phyloP scores from a whole-genome alignment of 202 grass and related monocot species.

The Cymbopogon flexuosus region DNA sequence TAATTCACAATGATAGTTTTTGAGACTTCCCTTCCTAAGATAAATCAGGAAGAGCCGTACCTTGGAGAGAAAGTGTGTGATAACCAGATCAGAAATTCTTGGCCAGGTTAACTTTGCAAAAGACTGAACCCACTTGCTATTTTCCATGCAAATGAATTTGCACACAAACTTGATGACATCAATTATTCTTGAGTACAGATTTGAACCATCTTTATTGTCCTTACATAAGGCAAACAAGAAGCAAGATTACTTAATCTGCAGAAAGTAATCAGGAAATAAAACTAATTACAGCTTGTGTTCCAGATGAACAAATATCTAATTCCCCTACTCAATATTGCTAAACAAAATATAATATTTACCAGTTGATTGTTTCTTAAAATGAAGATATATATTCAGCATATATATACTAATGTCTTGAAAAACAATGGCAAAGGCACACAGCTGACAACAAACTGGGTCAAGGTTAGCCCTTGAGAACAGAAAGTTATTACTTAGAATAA shows the following conservation, averaged over 20 bases:
- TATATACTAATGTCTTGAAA: constrained; percentile 7
- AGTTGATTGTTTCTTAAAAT: background rate
- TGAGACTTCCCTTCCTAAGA: constrained; percentile 13
- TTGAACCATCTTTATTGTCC: constrained; percentile 62
- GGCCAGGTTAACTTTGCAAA: constrained; percentile 88
- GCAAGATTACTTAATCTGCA: constrained; percentile 14
- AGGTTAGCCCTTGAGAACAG: background rate
- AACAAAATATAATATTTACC: constrained; percentile 9
- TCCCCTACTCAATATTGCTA: constrained; percentile 1
- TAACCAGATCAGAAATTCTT: constrained; percentile 83
- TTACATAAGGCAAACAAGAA: constrained; percentile 36
- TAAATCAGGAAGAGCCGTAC: constrained; percentile 45
- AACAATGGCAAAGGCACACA: background rate
- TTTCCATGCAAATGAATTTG: constrained; percentile 79
- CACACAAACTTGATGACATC: constrained; percentile 61
- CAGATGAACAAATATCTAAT: constrained; percentile 1
- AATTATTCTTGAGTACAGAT: constrained; percentile 77
- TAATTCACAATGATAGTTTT: background rate
- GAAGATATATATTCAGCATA: background rate
- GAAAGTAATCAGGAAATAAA: background rate
- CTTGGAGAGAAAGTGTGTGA: constrained; percentile 91
- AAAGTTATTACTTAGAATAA: background rate
- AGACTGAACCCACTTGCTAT: constrained; percentile 56
- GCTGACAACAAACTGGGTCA: constrained; percentile 1
- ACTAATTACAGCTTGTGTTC: background rate